These are phyloP conservation scores for Termitomyces sp. DNA, from an alignment of 768 basidiomycete genomes.

Conservation along the genomic window DNA sequence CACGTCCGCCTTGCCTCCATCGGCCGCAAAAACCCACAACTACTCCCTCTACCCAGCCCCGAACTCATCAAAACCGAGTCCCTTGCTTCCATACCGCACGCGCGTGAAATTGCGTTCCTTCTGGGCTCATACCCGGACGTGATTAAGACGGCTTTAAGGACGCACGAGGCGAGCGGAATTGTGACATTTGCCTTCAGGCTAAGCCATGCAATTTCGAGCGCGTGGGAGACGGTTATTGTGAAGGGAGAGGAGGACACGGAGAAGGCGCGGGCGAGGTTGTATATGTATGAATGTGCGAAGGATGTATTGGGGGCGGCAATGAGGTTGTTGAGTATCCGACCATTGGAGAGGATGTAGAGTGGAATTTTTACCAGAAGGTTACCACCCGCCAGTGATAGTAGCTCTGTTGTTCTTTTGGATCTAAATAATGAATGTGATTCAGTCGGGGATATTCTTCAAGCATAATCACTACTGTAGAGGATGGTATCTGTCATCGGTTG, in stretches of 20 bases:
- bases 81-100: slow-evolving; percentile 65
- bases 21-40: slow-evolving; percentile 85
- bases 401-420: not conserved
- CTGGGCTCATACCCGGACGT: slow-evolving; percentile 90
- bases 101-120: slow-evolving; percentile 82
- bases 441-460: no score
- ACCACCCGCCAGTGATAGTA: not conserved
- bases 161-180: slow-evolving; percentile 84
- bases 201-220: slow-evolving; percentile 82
- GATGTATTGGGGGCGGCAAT: slow-evolving; percentile 88
- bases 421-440: not conserved
- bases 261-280: slow-evolving; percentile 81
- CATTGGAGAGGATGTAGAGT: slow-evolving; percentile 84
- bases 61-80: slow-evolving; percentile 62
- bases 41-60: slow-evolving; percentile 68
- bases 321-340: slow-evolving; percentile 82
- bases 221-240: slow-evolving; percentile 89
- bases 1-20: slow-evolving; percentile 92
- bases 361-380: not conserved
- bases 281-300: slow-evolving; percentile 82
- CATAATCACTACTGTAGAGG: no score
- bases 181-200: slow-evolving; percentile 88
- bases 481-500: no score
- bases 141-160: slow-evolving; percentile 78
- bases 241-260: slow-evolving; percentile 74